Conservation (phyloP, 2,329 filamentous ascomycete genomes). For the Hypocrella siamensis region DNA sequence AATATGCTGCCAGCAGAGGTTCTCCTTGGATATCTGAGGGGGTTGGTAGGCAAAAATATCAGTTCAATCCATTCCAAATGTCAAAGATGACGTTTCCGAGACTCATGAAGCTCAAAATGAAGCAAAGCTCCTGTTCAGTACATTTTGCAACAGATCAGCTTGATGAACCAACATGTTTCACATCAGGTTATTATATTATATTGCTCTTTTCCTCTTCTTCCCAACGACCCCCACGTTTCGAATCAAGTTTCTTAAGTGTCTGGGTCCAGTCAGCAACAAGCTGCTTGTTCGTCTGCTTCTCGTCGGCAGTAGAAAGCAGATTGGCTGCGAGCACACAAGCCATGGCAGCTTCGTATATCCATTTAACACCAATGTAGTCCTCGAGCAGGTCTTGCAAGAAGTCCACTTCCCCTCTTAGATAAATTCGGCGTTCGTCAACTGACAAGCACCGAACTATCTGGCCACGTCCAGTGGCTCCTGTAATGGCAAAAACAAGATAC, state of each 20-base stretch:
- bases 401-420: slow-evolving; percentile 57
- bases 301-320: slow-evolving; percentile 19
- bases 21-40: slow-evolving; percentile 56
- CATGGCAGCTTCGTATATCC: slow-evolving; percentile 77
- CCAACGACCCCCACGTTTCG: slow-evolving; percentile 62
- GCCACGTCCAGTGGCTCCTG: slow-evolving; percentile 20
- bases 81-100: not conserved
- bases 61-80: slow-evolving; percentile 23
- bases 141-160: too few species aligned
- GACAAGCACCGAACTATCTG: slow-evolving; percentile 24
- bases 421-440: slow-evolving; percentile 43
- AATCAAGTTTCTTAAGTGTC: slow-evolving; percentile 54
- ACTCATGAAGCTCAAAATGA: too few species aligned
- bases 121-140: too few species aligned
- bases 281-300: slow-evolving; percentile 23
- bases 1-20: slow-evolving; percentile 55
- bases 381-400: slow-evolving; percentile 51
- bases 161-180: not conserved
- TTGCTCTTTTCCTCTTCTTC: slow-evolving; percentile 43
- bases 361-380: slow-evolving; percentile 50
- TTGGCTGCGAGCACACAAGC: slow-evolving; percentile 43
- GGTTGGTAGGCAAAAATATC: slow-evolving; percentile 42
- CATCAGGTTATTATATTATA: too few species aligned
- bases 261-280: slow-evolving; percentile 40
- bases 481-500: slow-evolving; percentile 59